Percentiles rank a stretch among this genome's conserved stretches.
phyloP scores from a whole-genome alignment of 192 early-diverging fungal species.

The Coemansia sp. region DNA sequence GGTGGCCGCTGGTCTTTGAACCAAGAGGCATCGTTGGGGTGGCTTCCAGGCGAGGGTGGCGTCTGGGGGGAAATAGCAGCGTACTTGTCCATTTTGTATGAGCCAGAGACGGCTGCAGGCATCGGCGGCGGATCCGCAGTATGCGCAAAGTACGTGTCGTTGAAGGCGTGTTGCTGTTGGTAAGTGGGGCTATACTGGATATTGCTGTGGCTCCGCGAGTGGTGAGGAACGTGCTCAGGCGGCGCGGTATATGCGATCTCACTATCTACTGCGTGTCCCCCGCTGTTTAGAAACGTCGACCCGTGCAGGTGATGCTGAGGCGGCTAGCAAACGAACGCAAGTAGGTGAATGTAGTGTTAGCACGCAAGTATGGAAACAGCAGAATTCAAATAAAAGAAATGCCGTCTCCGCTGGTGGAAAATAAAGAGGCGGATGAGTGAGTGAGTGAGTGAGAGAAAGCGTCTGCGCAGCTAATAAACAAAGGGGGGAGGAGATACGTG shows the following conservation, averaged over 20 bases:
- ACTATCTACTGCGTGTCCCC: neutral
- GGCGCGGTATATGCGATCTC: slow-evolving; percentile 2
- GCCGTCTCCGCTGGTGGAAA: neutral
- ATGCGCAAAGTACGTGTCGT: slow-evolving; percentile 4
- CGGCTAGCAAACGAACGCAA: neutral
- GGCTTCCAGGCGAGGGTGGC: slow-evolving; percentile 2
- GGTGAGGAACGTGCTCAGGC: slow-evolving; percentile 7
- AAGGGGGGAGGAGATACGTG: too few relatives aligned
- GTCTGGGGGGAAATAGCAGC: slow-evolving; percentile 9
- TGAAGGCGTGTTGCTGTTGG: neutral
- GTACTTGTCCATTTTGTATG: slow-evolving; percentile 15
- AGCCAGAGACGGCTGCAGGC: neutral
- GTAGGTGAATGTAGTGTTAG: neutral
- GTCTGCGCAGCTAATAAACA: neutral
- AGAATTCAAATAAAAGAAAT: neutral
- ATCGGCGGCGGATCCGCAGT: neutral
- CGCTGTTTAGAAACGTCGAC: slow-evolving; percentile 3
- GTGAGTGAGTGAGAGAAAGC: neutral
- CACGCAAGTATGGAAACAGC: neutral
- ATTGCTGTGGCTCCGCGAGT: slow-evolving; percentile 27
- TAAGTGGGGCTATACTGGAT: neutral
- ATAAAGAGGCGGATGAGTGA: neutral
- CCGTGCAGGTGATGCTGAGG: neutral
- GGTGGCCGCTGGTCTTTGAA: neutral
- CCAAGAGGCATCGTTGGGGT: neutral